Evolutionary conservation across 208 protist genomes (phyloP), one percentile per base, ranked within the genome.

Genomic region (Acanthamoeba lenticulata): DNA sequence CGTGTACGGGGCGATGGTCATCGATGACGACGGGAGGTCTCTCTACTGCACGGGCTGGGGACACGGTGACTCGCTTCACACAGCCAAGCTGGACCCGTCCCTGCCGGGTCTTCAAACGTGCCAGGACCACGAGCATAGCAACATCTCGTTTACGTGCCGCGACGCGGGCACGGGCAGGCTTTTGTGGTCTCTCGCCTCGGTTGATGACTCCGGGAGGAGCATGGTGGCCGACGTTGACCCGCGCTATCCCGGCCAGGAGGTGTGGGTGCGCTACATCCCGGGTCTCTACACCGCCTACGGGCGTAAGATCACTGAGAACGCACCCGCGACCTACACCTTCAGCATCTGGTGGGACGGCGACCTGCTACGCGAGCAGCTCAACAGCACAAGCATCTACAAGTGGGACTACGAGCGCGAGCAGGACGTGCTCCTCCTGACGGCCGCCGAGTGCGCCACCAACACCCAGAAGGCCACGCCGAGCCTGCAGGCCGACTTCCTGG

Each of bases 291-390:
- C 67, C 32, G 67, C 67, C 32, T 17, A 27, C 17, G 67, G 67
- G 6, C 24, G 42, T 15, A 45, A 29, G 67, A 77, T 77, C 67
- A 42, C 67, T n/a, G 38, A 77, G 9, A 6, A 9, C 32, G 15
- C 67, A 38, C 67, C 67, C 1, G 13, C 67, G 21, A 44, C 24
- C 17, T 24, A 77, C 67, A 77, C n/a, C 1, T 77, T 77, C 67
- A 34, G 67, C 34, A 77, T 77, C 67, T 77, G 67, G 67, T 45
- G 67, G 67, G 67, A 77, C 67, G 67, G 67, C 67, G 67, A 77
- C 67, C 34, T 77, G 67, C 24, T 77, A 13, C 67, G 36, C 19
- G 67, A 77, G 67, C 67, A 19, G 67, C 34, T 77, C 32, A 34
- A 45, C 36, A 44, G 42, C 67, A 77, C 42, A 2, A 44, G 5